Conservation (phyloP, 257 asterid genomes). For the Ajuga chamaepitys region DNA sequence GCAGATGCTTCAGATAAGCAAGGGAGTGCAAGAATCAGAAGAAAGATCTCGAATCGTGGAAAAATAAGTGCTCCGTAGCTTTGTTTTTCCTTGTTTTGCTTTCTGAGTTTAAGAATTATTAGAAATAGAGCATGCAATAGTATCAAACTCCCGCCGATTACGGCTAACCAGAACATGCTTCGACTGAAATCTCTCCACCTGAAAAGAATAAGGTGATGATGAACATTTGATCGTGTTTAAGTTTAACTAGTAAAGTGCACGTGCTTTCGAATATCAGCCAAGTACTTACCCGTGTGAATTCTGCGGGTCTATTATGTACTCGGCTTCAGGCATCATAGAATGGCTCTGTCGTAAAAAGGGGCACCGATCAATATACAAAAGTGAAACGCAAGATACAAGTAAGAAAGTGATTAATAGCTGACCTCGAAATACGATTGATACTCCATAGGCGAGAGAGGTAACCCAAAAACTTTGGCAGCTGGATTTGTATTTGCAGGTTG, state of each 20-base stretch:
- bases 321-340: conserved; percentile 64
- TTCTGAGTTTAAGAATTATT: conserved; percentile 38
- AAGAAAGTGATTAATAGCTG: neutral
- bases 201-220: neutral
- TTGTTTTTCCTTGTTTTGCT: conserved; percentile 34
- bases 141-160: conserved; percentile 50
- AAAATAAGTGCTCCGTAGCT: conserved; percentile 63
- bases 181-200: conserved; percentile 91
- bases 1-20: conserved; percentile 70
- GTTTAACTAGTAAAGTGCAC: neutral
- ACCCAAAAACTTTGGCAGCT: conserved; percentile 43
- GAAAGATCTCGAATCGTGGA: conserved; percentile 82
- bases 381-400: neutral
- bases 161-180: conserved; percentile 86
- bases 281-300: conserved; percentile 66
- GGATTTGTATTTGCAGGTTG: conserved; percentile 26
- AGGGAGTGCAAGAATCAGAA: conserved; percentile 65
- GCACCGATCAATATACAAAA: conserved; percentile 17
- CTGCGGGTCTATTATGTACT: conserved; percentile 59
- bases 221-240: neutral
- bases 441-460: conserved; percentile 72
- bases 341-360: conserved; percentile 51
- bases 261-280: neutral
- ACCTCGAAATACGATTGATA: conserved; percentile 80
- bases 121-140: conserved; percentile 47